These are phyloP conservation scores for Erodium texanum DNA, from an alignment of 441 rosid species.

Conservation along the genomic window DNA sequence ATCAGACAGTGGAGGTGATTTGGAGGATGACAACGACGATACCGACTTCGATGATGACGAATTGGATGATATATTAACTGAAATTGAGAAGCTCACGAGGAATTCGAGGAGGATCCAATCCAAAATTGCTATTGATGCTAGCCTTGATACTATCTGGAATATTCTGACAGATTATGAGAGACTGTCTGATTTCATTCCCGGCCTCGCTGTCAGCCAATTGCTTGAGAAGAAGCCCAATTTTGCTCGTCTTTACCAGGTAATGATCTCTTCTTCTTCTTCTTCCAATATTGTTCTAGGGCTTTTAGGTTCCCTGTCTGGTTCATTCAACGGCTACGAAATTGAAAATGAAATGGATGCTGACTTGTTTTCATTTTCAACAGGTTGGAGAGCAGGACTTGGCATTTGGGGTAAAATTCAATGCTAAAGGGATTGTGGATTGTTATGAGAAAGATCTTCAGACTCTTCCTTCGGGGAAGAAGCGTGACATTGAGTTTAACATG, in stretches of 20 bases:
- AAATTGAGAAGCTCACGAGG: conserved; percentile 49
- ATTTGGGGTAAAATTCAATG: conserved; percentile 69
- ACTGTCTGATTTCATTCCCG: conserved; percentile 63
- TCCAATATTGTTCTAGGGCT: background rate
- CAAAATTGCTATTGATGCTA: conserved; percentile 53
- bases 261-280: no score
- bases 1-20: conserved; percentile 16
- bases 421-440: conserved; percentile 76
- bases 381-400: conserved; percentile 68
- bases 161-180: conserved; percentile 75
- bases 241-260: conserved; percentile 67
- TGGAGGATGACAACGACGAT: background rate
- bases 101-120: conserved; percentile 66
- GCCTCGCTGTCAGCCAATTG: conserved; percentile 72
- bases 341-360: background rate
- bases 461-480: conserved; percentile 40
- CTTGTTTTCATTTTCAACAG: conserved; percentile 27
- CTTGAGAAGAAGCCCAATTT: conserved; percentile 63
- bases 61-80: conserved; percentile 42
- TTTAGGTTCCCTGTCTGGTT: background rate
- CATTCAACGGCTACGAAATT: no score
- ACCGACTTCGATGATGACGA: conserved; percentile 20
- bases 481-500: conserved; percentile 85
- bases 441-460: conserved; percentile 69
- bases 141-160: conserved; percentile 61